phyloP scores from a whole-genome alignment of 2,329 filamentous ascomycete species.

The Allantophomopsis cytisporea region DNA sequence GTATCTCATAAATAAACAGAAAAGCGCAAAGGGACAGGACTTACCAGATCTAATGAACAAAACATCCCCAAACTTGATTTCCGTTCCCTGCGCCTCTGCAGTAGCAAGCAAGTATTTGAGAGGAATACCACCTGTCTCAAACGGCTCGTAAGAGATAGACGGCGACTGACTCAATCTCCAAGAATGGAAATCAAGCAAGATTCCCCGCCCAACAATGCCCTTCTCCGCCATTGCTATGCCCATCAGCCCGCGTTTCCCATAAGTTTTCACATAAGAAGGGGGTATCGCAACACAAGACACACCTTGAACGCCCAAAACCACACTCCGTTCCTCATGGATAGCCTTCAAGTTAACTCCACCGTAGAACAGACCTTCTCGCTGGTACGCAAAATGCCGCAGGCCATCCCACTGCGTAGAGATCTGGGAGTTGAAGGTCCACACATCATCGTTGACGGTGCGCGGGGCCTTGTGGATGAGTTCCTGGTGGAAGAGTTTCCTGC shows the following conservation, averaged over 20 bases:
- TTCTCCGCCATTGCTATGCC: conserved; percentile 30
- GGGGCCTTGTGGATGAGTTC: conserved; percentile 35
- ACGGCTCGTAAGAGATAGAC: conserved; percentile 20
- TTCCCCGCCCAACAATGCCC: conserved; percentile 38
- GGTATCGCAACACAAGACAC: not conserved
- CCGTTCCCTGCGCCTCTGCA: conserved; percentile 27
- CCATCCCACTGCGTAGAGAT: conserved; percentile 41
- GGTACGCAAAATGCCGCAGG: conserved; percentile 34
- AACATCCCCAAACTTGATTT: conserved; percentile 33
- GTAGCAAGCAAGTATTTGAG: conserved; percentile 26
- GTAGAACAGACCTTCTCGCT: conserved; percentile 25
- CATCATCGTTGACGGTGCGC: conserved; percentile 42
- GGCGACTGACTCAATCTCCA: conserved; percentile 25
- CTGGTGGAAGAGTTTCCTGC: conserved; percentile 38
- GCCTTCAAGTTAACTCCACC: conserved; percentile 24
- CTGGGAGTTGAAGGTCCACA: conserved; percentile 45
- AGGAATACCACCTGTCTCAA: conserved; percentile 19
- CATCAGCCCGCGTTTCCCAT: not conserved
- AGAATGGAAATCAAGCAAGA: conserved; percentile 35
- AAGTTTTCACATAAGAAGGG: not conserved
- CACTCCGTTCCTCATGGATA: conserved; percentile 15
- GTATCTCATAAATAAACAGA: not conserved
- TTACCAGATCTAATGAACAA: conserved; percentile 29
- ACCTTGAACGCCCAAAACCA: conserved; percentile 27
- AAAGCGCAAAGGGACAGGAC: not conserved